Percentiles rank a stretch among this genome's conserved stretches.
Evolutionary conservation across 1,284 basidiomycete species (phyloP).

Genomic region (Fistulinella cinereoalba): DNA sequence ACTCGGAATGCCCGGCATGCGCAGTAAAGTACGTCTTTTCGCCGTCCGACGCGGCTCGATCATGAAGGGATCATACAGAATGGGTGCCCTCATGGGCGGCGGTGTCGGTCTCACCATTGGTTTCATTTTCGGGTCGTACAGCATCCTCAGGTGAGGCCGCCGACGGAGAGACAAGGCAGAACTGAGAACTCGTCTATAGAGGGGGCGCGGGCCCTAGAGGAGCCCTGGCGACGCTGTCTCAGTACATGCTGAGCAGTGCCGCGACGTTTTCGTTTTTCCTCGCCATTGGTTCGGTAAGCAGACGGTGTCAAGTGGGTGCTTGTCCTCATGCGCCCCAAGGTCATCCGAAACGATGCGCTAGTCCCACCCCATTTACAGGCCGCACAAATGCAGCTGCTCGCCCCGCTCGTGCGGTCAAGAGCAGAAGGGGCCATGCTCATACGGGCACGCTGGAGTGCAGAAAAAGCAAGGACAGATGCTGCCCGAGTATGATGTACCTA

Average conservation of each 20-base stretch:
- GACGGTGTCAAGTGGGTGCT: no score
- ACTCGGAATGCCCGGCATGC: slow-evolving; percentile 6
- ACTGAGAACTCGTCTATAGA: slow-evolving; percentile 40
- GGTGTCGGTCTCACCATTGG: slow-evolving; percentile 93
- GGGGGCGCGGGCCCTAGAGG: slow-evolving; percentile 87
- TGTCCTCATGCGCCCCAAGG: no score
- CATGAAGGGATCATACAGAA: slow-evolving; percentile 51
- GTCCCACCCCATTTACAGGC: slow-evolving; percentile 60
- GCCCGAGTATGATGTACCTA: slow-evolving; percentile 5
- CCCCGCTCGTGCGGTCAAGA: slow-evolving; percentile 54
- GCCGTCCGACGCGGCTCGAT: slow-evolving; percentile 7
- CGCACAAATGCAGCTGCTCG: slow-evolving; percentile 52
- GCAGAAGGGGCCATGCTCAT: slow-evolving; percentile 65
- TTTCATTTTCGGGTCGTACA: slow-evolving; percentile 93
- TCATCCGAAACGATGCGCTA: slow-evolving; percentile 68
- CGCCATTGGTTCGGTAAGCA: slow-evolving; percentile 73
- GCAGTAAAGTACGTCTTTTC: slow-evolving; percentile 48
- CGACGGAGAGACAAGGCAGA: not conserved
- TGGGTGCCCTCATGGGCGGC: slow-evolving; percentile 91
- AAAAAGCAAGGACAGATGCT: slow-evolving; percentile 39
- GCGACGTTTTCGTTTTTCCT: slow-evolving; percentile 87
- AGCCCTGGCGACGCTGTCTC: slow-evolving; percentile 81
- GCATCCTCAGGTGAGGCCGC: slow-evolving; percentile 69
- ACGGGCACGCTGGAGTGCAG: slow-evolving; percentile 67
- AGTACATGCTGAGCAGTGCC: slow-evolving; percentile 91